phyloP scores from a whole-genome alignment of 305 asterid genomes.

The Andrographis paniculata region DNA sequence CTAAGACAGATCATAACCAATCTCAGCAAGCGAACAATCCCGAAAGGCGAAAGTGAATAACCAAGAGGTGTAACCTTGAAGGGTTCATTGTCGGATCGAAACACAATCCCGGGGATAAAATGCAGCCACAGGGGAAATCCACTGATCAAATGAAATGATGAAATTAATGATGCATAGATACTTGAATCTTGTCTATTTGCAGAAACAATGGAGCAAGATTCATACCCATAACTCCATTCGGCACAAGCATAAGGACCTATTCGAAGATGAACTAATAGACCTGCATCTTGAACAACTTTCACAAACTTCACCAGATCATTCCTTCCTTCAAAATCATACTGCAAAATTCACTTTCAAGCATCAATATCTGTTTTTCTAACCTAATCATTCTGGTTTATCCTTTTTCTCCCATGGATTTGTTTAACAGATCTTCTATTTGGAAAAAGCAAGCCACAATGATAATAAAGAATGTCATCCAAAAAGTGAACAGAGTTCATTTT shows the following conservation, averaged over 20 bases:
- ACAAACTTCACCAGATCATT: constrained; percentile 83
- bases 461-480: too few species aligned
- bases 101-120: constrained; percentile 65
- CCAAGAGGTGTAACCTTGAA: constrained; percentile 51
- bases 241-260: constrained; percentile 97
- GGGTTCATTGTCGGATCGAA: constrained; percentile 83
- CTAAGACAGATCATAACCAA: constrained; percentile 29
- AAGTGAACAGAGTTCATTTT: too few species aligned
- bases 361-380: constrained; percentile 22
- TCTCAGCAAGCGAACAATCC: not conserved
- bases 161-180: too few species aligned
- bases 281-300: constrained; percentile 76
- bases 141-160: too few species aligned
- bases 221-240: constrained; percentile 97
- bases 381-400: not conserved
- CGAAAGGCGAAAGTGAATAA: not conserved
- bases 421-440: too few species aligned
- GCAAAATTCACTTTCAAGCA: constrained; percentile 25
- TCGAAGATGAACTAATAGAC: constrained; percentile 65
- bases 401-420: constrained; percentile 1
- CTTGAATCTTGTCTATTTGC: too few species aligned
- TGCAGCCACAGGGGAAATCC: constrained; percentile 97
- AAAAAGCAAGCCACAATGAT: too few species aligned
- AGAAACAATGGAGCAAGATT: not conserved
- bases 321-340: constrained; percentile 87